Conservation (phyloP, 192 early-diverging fungal genomes). For the Mortierella antarctica region DNA sequence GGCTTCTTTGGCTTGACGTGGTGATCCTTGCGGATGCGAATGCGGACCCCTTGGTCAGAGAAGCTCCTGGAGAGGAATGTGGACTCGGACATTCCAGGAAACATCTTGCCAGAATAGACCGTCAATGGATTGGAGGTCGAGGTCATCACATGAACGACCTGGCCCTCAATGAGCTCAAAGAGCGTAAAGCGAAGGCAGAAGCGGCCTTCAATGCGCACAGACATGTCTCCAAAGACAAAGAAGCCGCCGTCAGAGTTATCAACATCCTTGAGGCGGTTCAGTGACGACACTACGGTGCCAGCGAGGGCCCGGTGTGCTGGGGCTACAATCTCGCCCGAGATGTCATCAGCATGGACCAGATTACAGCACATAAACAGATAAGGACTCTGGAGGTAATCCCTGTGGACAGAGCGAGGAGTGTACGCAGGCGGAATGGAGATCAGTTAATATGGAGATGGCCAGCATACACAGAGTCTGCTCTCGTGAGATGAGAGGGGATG, state of each 20-base stretch:
- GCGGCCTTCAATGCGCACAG: constrained; percentile 84
- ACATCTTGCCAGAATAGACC: constrained; percentile 87
- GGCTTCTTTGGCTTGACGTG: constrained; percentile 51
- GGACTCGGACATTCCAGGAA: constrained; percentile 93
- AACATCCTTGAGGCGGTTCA: constrained; percentile 86
- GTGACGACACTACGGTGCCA: constrained; percentile 89
- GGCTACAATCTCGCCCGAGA: constrained; percentile 74
- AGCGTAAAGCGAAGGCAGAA: constrained; percentile 84
- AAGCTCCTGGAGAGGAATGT: constrained; percentile 90
- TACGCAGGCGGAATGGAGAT: neutral
- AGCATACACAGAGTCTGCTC: neutral
- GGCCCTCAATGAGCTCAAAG: constrained; percentile 84
- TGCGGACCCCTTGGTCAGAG: constrained; percentile 94
- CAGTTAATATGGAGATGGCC: neutral
- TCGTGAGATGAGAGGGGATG: neutral
- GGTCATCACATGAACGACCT: constrained; percentile 71
- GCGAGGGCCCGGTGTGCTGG: constrained; percentile 81
- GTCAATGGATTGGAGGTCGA: constrained; percentile 79
- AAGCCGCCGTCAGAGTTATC: constrained; percentile 90
- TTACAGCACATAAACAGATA: constrained; percentile 97
- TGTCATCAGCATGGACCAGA: constrained; percentile 74
- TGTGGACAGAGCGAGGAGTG: neutral
- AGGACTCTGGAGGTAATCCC: constrained; percentile 73
- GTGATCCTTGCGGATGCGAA: constrained; percentile 92
- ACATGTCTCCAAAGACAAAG: constrained; percentile 96